Percentiles rank a stretch among this genome's conserved stretches.
Evolutionary conservation across 78 protist genomes (phyloP).

Genomic region (Ministeria vibrans): DNA sequence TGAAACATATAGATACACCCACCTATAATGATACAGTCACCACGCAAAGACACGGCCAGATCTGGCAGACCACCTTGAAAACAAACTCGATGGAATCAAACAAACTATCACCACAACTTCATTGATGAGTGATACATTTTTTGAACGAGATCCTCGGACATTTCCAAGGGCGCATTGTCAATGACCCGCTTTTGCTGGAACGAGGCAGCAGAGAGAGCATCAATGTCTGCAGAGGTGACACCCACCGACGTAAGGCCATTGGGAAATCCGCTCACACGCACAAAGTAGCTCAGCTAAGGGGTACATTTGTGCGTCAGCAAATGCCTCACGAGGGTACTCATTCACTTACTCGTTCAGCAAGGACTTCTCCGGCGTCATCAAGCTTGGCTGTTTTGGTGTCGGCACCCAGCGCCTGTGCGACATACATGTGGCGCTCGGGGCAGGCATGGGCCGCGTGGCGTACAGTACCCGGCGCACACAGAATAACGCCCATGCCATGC

Average conservation of each 20-base stretch:
- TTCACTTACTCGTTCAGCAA: too few relatives aligned
- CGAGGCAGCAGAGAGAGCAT: background rate
- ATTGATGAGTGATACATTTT: too few relatives aligned
- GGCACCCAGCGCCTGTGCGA: slow-evolving; percentile 3
- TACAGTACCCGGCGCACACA: slow-evolving; percentile 8
- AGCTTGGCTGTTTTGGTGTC: slow-evolving; percentile 7
- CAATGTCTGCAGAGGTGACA: background rate
- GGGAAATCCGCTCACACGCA: background rate
- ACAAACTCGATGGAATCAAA: too few relatives aligned
- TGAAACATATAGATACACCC: too few relatives aligned
- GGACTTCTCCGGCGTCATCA: slow-evolving; percentile 18
- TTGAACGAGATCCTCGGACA: background rate
- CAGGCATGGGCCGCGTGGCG: background rate
- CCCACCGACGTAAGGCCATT: slow-evolving; percentile 5
- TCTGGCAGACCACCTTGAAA: too few relatives aligned
- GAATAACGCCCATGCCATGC: slow-evolving; percentile 17
- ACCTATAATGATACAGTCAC: too few relatives aligned
- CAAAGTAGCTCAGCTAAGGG: background rate
- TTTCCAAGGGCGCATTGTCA: background rate
- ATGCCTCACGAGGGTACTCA: too few relatives aligned
- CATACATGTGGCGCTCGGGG: slow-evolving; percentile 16
- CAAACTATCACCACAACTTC: too few relatives aligned
- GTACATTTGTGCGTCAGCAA: too few relatives aligned
- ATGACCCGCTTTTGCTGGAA: slow-evolving; percentile 13
- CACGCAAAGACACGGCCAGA: too few relatives aligned